Conservation (phyloP, 805 yeast genomes). For the Scheffersomyces ergatensis region DNA sequence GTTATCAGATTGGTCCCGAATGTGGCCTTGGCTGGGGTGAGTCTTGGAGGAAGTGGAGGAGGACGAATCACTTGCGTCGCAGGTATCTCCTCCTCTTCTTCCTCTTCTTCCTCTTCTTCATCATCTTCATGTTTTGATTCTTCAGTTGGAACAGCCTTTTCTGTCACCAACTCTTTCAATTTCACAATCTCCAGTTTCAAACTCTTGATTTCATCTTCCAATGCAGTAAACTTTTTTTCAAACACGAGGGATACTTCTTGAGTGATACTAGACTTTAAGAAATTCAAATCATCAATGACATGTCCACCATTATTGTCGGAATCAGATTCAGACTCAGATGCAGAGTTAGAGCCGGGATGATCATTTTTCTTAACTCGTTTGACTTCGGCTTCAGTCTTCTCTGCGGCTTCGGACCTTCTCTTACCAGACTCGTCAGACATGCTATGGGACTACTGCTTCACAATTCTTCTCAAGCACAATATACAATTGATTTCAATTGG, state of each 20-base stretch:
- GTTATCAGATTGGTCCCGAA: conserved; percentile 15
- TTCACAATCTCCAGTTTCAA: conserved; percentile 6
- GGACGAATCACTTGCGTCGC: conserved; percentile 1
- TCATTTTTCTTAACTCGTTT: too few relatives aligned
- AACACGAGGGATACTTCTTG: conserved; percentile 24
- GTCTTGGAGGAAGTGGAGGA: conserved; percentile 10
- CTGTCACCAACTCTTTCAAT: neutral
- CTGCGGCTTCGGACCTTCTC: conserved; percentile 15
- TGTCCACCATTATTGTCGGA: conserved; percentile 1
- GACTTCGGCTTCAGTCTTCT: conserved; percentile 8
- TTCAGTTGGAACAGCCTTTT: neutral
- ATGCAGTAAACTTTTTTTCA: conserved; percentile 12
- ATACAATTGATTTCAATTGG: too few relatives aligned
- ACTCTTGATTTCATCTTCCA: conserved; percentile 20
- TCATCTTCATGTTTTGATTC: neutral
- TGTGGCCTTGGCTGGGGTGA: conserved; percentile 8
- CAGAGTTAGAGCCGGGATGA: too few relatives aligned
- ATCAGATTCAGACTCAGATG: neutral
- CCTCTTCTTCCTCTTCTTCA: neutral
- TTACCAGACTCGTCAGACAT: conserved; percentile 16
- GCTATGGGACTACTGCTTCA: too few relatives aligned
- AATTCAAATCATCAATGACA: conserved; percentile 10
- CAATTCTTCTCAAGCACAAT: too few relatives aligned
- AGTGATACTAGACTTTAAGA: conserved; percentile 29
- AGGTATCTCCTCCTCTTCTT: neutral